phyloP scores from a whole-genome alignment of 1,284 basidiomycete genomes.

The Porodaedalea pini region DNA sequence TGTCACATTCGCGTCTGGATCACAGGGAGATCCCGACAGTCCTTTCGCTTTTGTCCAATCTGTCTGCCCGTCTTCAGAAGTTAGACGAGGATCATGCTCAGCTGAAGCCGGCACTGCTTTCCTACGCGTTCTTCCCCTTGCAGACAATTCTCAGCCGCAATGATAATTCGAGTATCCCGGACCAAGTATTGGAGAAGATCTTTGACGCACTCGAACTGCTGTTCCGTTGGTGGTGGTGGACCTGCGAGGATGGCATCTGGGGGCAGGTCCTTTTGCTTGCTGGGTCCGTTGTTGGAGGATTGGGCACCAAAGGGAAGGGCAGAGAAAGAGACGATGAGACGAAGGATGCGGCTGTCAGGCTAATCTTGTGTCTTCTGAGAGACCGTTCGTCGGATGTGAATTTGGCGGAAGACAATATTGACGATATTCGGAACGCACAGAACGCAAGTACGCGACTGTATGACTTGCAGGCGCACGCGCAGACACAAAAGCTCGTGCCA shows the following conservation, averaged over 20 bases:
- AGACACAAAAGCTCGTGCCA: constrained; percentile 57
- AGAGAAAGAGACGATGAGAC: constrained; percentile 74
- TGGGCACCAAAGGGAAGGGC: constrained; percentile 56
- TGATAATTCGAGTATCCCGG: constrained; percentile 61
- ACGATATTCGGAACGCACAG: constrained; percentile 23
- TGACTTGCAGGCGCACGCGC: constrained; percentile 45
- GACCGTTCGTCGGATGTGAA: constrained; percentile 42
- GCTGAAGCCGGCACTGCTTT: constrained; percentile 64
- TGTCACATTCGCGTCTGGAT: constrained; percentile 59
- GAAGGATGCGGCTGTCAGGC: constrained; percentile 58
- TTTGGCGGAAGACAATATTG: constrained; percentile 26
- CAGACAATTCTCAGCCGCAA: constrained; percentile 79
- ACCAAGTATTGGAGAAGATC: constrained; percentile 74
- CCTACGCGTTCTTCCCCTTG: constrained; percentile 84
- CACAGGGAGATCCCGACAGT: constrained; percentile 50
- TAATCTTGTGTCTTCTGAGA: constrained; percentile 55
- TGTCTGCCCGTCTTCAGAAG: constrained; percentile 46
- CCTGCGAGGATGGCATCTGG: constrained; percentile 63
- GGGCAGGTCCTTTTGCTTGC: constrained; percentile 83
- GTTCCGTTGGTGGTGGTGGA: constrained; percentile 77
- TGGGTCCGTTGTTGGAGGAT: constrained; percentile 61
- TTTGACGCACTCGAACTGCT: constrained; percentile 60
- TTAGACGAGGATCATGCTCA: not conserved
- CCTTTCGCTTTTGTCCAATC: constrained; percentile 48
- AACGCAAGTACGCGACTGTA: constrained; percentile 32